Evolutionary conservation across 2,329 filamentous ascomycete genomes (phyloP).

Genomic region (Ustilaginoidea virens): DNA sequence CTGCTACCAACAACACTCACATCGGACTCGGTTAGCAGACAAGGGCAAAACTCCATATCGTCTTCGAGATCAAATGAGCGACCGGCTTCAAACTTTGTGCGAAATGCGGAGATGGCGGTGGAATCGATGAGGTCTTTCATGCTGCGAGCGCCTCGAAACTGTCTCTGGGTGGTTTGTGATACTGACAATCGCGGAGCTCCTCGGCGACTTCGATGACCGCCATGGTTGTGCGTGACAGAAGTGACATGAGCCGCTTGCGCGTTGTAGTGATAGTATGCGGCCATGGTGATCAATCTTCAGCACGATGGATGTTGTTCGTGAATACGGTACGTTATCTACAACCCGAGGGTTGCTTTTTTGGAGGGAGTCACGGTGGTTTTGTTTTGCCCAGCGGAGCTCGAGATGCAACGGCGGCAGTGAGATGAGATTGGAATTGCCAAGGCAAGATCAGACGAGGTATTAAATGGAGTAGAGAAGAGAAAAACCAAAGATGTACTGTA

Average conservation of each 20-base stretch:
- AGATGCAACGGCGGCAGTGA: not conserved
- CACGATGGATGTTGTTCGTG: conserved; percentile 3
- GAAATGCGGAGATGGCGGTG: conserved; percentile 62
- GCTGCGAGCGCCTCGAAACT: conserved; percentile 70
- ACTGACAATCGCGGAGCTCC: conserved; percentile 65
- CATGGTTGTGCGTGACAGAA: conserved; percentile 56
- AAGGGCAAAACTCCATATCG: conserved; percentile 89
- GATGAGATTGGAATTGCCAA: not conserved
- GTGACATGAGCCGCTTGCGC: conserved; percentile 42
- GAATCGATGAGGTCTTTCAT: conserved; percentile 77
- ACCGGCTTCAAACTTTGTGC: conserved; percentile 76
- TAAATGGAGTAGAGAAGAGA: not conserved
- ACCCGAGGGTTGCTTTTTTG: conserved; percentile 2
- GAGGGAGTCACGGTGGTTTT: conserved; percentile 2
- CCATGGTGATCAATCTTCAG: conserved; percentile 26
- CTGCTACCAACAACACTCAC: conserved; percentile 46
- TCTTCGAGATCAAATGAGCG: conserved; percentile 93
- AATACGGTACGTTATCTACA: too few species aligned
- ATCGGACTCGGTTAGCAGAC: conserved; percentile 83
- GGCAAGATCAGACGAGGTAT: not conserved
- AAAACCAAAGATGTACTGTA: not conserved
- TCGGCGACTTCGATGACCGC: conserved; percentile 62
- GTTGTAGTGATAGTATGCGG: conserved; percentile 48
- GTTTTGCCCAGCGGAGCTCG: not conserved
- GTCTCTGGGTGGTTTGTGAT: conserved; percentile 70